Base-by-base conservation (phyloP, 2,329 filamentous ascomycete genomes). In the Plenodomus biglobosus region DNA sequence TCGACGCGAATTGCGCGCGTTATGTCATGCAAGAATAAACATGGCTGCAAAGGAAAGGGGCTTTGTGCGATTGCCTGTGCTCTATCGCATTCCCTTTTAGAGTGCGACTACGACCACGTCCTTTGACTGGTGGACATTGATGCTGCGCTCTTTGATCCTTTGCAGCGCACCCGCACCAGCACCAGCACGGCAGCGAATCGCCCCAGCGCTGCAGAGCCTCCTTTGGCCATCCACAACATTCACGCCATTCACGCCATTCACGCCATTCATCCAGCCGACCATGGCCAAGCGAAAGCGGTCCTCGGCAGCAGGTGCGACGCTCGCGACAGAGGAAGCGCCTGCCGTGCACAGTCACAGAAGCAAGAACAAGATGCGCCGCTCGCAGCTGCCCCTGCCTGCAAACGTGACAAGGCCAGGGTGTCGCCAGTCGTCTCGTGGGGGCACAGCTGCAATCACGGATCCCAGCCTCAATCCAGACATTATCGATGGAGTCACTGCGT, bases 401-500 rank as follows among this genome's bases (percentile, higher is more conserved):
- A 61, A 58, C 39, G 41, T 53, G 36, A 34, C 55, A 16, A 60
- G 55, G 43, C 52, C 56, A 42, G 48, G 55, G 46, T 61, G 62
- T 43, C 59, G 64, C 44, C 64, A 65, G 52, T 56, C 64, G 13
- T 56, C 60, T 20, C 64, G 65, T 58, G 58, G 51, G 49, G 50
- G 38, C 22, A 47, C 55, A 38, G 38, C 54, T 34, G 55, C 58
- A n/a, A 46, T 48, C 21, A 64, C 55, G 8, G 68, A 72, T 53
- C 69, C 71, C 40, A 58, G 70, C 34, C 39, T 52, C 43, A 76
- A 75, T 44, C 58, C 61, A 30, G 72, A 76, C 15, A 62, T 78
- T 16, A 45, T 76, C 8, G 75, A 77, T 51, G 73, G 72, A 3
- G 64, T 71, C 3, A 63, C 68, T 49, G 74, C 75, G 11, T 56